Base-by-base conservation (phyloP, 1,284 basidiomycete species). In the Irpex sp. region DNA sequence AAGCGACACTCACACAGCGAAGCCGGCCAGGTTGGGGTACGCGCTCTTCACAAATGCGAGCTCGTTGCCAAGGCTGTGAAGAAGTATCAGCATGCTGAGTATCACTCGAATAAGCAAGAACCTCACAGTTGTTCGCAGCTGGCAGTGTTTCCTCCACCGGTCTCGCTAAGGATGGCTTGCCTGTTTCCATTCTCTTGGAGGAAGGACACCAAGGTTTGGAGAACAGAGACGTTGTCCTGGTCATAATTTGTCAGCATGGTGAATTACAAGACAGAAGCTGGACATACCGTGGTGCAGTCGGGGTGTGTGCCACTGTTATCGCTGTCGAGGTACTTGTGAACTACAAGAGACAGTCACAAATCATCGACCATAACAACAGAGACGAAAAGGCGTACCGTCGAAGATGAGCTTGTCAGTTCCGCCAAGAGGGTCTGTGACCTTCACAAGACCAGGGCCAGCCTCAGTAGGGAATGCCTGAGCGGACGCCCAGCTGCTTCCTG, bases 271-370 rank as follows among this genome's bases (percentile, higher is more conserved):
- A n/a, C n/a, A n/a, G n/a, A 51, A 51, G 8, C 49, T 19, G 7
- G 7, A 63, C 69, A 36, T 63, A 74, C 75, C 13, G 81, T 84
- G 56, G 77, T 79, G 66, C 80, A 79, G 64, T 82, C 79, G 9
- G 79, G 66, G 70, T 81, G 78, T 3, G 82, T 85, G 57, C 86
- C 85, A 52, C 79, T 82, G 72, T 84, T 84, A 71, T 86, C 84
- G 61, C 75, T 76, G 71, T 87, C 85, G 65, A 85, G 81, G 73
- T 87, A 87, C 73, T 85, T 82, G 78, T 86, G 85, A 3, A 85
- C 83, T 78, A 75, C 70, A 71, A 49, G 9, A 34, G 38, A 6
- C 19, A n/a, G 19, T 57, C 26, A 47, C 1, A 17, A 40, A 7
- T 34, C 17, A 54, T 49, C 17, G 38, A 37, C 8, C 2, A 4